phyloP scores from a whole-genome alignment of 495 filamentous ascomycete genomes.

The Evernia prunastri region DNA sequence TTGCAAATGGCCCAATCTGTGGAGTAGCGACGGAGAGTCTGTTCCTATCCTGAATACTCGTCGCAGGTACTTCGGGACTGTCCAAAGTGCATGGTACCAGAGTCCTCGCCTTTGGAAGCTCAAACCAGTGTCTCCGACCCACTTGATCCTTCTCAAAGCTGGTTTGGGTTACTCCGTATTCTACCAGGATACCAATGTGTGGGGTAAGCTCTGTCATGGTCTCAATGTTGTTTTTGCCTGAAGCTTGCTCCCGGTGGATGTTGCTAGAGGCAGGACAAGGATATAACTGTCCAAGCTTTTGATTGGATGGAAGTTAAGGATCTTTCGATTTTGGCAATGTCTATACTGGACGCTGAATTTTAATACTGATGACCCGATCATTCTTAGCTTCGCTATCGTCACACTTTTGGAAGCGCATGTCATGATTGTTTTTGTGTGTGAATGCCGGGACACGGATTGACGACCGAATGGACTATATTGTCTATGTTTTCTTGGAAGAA shows the following conservation, averaged over 20 bases:
- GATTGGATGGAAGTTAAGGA: neutral
- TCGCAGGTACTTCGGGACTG: neutral
- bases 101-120: neutral
- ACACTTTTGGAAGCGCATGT: neutral
- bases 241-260: neutral
- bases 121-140: neutral
- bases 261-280: neutral
- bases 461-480: neutral
- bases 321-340: neutral
- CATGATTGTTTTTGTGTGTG: neutral
- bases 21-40: neutral
- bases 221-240: neutral
- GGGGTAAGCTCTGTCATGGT: neutral
- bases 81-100: neutral
- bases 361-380: neutral
- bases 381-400: neutral
- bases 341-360: neutral
- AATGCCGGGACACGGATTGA: neutral
- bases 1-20: neutral
- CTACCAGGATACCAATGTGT: neutral
- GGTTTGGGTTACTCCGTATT: neutral
- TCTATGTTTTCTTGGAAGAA: neutral
- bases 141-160: neutral
- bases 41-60: neutral
- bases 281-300: neutral